Evolutionary conservation across 495 filamentous ascomycete species (phyloP), one percentile per base, ranked within the genome.

Genomic region (Margaritispora aquatica): DNA sequence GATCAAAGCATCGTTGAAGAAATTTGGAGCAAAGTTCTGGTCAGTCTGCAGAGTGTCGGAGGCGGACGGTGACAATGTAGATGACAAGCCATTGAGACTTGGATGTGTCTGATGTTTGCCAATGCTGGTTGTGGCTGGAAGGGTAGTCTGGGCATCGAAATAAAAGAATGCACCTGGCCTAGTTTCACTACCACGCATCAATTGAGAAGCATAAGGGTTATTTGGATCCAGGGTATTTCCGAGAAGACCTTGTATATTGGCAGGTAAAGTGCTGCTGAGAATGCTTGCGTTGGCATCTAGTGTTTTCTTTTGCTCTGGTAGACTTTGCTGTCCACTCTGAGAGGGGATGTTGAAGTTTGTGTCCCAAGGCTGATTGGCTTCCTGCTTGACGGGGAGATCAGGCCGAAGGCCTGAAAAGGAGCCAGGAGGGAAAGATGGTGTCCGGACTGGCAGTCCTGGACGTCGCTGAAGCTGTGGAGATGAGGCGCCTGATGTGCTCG

Each of bases 221-320:
- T 66, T 70, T 4, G 71, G 67, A 61, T 76, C 75, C 29, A 80
- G 66, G 0, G 70, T 66, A 1, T 69, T 60, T 24, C 75, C 75
- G 2, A 82, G 66, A 10, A 82, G 68, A 63, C 74, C 72, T 59
- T 83, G 79, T 23, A 77, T 58, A 31, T 83, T 77, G 9, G 71
- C 64, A 19, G 80, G 78, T 7, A 83, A 66, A 9, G 72, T 65
- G 36, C 67, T 74, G 11, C 73, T 74, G 49, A 83, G 68, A n/a
- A n/a, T n/a, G n/a, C n/a, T n/a, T n/a, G n/a, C n/a, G 15, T 63
- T 60, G 23, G 57, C 60, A 24, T n/a, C n/a, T n/a, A n/a, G n/a
- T 46, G 48, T 36, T 51, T 44, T 19, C 38, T 54, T n/a, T 54
- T 58, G 38, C 13, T 54, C 9, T 22, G 23, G 11, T 48, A 21